Percentiles rank a stretch among this genome's conserved stretches.
Conservation (phyloP, 805 yeast genomes). For the Teunomyces tritomae region DNA sequence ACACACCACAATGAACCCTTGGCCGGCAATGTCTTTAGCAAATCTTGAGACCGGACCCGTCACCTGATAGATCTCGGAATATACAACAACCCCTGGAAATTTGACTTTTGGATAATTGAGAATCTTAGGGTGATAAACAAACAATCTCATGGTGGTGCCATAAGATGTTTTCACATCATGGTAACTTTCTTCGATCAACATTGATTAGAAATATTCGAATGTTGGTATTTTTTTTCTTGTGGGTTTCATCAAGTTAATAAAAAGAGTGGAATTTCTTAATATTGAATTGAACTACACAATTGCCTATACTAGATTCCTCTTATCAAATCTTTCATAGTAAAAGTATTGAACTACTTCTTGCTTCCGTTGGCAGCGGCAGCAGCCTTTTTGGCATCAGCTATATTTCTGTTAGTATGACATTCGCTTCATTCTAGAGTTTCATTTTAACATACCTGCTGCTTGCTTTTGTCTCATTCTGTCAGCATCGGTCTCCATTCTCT, state of each 20-base stretch:
- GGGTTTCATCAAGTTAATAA: not conserved
- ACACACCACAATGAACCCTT: constrained; percentile 75
- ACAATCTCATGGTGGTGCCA: constrained; percentile 66
- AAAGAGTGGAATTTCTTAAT: not conserved
- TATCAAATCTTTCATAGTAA: not conserved
- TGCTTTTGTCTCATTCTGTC: constrained; percentile 88
- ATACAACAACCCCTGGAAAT: constrained; percentile 78
- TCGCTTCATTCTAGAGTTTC: not conserved
- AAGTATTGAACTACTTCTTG: not conserved
- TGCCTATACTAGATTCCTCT: not conserved
- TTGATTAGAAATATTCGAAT: constrained; percentile 16
- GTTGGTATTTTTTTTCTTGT: not conserved
- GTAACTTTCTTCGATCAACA: constrained; percentile 67
- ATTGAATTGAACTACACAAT: not conserved
- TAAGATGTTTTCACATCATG: constrained; percentile 64
- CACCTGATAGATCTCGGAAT: constrained; percentile 78
- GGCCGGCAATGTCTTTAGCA: constrained; percentile 75
- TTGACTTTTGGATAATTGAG: constrained; percentile 74
- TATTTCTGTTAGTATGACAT: constrained; percentile 9
- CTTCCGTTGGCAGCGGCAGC: constrained; percentile 18
- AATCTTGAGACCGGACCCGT: constrained; percentile 80
- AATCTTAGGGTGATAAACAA: constrained; percentile 63
- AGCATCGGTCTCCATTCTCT: constrained; percentile 86
- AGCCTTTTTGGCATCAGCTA: constrained; percentile 52
- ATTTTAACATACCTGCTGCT: constrained; percentile 58